Evolutionary conservation across 169 alveolate genomes (phyloP).

Genomic region (Plasmodium knowlesi): DNA sequence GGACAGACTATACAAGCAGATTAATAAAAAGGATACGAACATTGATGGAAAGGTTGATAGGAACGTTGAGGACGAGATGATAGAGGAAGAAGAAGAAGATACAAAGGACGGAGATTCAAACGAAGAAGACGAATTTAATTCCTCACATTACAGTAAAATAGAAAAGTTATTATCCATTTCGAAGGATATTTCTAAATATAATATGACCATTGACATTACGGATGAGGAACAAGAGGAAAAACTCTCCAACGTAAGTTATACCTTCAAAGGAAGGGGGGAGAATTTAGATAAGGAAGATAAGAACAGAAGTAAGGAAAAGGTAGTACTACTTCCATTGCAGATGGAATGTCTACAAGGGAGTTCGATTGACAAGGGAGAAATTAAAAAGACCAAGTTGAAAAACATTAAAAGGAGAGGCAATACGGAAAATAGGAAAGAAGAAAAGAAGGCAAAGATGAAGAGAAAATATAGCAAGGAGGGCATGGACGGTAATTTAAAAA

Average conservation of each 20-base stretch:
- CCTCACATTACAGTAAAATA: slow-evolving; percentile 6
- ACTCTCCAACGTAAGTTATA: not conserved
- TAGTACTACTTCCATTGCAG: not conserved
- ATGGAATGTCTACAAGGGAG: not conserved
- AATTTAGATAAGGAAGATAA: not conserved
- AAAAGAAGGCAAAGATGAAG: not conserved
- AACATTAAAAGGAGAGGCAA: not conserved
- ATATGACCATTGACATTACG: not conserved
- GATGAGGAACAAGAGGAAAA: not conserved
- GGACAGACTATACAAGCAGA: slow-evolving; percentile 9
- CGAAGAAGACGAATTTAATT: not conserved
- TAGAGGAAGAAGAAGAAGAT: not conserved
- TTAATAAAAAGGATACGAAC: not conserved
- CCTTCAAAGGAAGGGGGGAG: not conserved
- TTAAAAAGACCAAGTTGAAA: not conserved
- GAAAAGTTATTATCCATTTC: slow-evolving; percentile 19
- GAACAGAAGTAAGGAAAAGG: not conserved
- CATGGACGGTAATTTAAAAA: not conserved
- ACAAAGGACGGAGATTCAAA: no score
- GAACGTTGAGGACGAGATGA: not conserved
- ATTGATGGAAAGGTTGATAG: not conserved
- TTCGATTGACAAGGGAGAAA: not conserved
- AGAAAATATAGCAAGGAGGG: not conserved
- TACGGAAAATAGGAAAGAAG: not conserved
- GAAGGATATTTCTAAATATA: slow-evolving; percentile 16